A percentile compares a stretch with the other conserved stretches of the same genome.
These are phyloP conservation scores for Saturnispora quitensis DNA, from an alignment of 805 yeast genomes.

Conservation along the genomic window DNA sequence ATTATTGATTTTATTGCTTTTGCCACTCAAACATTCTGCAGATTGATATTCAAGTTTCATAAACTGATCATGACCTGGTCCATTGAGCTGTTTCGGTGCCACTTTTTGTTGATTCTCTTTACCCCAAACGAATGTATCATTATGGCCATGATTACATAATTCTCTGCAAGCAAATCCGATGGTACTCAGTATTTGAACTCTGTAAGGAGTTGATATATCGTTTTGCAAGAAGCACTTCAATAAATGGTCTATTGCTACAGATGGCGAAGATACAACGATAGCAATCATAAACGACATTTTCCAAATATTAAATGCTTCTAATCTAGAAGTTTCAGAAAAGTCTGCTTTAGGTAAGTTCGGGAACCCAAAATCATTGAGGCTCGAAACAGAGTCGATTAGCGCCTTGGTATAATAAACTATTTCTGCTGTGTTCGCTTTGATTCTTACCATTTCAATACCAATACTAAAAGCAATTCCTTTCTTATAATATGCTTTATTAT, in stretches of 20 bases:
- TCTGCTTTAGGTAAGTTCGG: constrained; percentile 4
- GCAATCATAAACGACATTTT: constrained; percentile 59
- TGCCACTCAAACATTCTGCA: constrained; percentile 13
- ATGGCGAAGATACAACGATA: constrained; percentile 42
- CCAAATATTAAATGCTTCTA: constrained; percentile 51
- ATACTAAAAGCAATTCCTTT: constrained; percentile 38
- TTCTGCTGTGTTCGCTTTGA: constrained; percentile 58
- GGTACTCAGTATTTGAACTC: constrained; percentile 60
- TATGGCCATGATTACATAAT: constrained; percentile 42
- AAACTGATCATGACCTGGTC: constrained; percentile 37
- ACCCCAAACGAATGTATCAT: constrained; percentile 39
- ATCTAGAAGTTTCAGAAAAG: constrained; percentile 30
- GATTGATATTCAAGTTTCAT: constrained; percentile 12
- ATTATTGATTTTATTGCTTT: constrained; percentile 18
- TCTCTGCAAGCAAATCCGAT: constrained; percentile 68
- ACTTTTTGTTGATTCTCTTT: constrained; percentile 26
- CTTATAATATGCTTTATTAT: constrained; percentile 40
- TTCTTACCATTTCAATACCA: constrained; percentile 54
- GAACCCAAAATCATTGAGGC: constrained; percentile 36
- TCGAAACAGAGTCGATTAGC: constrained; percentile 42
- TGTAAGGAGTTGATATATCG: constrained; percentile 73
- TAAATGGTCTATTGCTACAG: constrained; percentile 35
- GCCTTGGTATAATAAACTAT: constrained; percentile 48
- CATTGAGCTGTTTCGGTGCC: constrained; percentile 35
- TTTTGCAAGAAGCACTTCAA: constrained; percentile 47